Conservation (phyloP, 2,329 filamentous ascomycete species). For the Venturia asperata region DNA sequence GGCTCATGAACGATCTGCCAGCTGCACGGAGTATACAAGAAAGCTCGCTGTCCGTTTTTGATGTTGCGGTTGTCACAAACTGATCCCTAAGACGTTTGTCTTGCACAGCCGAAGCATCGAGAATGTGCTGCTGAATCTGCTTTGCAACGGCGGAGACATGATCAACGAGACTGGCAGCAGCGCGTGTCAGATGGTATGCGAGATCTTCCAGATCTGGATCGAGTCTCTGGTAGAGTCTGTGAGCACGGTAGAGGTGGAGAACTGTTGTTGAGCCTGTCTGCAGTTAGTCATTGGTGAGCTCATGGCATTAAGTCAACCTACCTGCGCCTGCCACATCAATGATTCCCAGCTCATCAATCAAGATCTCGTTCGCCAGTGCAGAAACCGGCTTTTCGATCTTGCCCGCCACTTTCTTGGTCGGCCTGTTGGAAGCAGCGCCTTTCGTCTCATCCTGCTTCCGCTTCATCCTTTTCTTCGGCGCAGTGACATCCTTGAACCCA, state of each 20-base stretch:
- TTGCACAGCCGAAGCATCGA: conserved; percentile 18
- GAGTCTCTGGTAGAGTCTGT: conserved; percentile 24
- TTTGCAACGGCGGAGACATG: conserved; percentile 5
- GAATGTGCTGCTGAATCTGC: conserved; percentile 20
- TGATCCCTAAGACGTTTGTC: conserved; percentile 24
- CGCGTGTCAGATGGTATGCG: conserved; percentile 26
- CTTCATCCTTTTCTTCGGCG: not conserved
- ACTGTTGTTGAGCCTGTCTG: not conserved
- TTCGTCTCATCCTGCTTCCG: conserved; percentile 9
- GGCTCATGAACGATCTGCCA: conserved; percentile 16
- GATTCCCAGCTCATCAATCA: not conserved
- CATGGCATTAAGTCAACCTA: not conserved
- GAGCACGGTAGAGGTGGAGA: conserved; percentile 26
- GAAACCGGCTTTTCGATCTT: not conserved
- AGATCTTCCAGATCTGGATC: conserved; percentile 23
- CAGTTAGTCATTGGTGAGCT: not conserved
- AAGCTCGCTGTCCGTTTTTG: conserved; percentile 9
- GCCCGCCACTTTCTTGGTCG: not conserved
- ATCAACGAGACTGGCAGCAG: conserved; percentile 24
- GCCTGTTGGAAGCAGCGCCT: not conserved
- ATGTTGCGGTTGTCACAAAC: not conserved
- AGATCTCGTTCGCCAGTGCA: conserved; percentile 16
- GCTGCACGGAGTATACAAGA: conserved; percentile 7
- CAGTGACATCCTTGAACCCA: not conserved
- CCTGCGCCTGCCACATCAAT: conserved; percentile 9